phyloP scores from a whole-genome alignment of 176 grass and related monocot genomes.

The Oryza punctata region DNA sequence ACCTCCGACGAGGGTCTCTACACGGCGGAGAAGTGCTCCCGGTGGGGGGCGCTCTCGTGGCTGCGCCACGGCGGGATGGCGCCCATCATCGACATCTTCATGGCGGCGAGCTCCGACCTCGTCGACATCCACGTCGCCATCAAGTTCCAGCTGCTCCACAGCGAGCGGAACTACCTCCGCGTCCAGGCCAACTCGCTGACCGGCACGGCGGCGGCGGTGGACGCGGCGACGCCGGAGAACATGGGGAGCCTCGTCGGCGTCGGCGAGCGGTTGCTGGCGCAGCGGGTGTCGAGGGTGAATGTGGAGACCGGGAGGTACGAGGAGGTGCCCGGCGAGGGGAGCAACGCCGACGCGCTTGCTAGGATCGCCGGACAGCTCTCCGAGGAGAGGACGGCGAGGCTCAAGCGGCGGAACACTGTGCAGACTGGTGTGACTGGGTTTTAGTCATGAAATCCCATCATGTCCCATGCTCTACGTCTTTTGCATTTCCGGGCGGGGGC shows the following conservation, averaged over 20 bases:
- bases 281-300: slow-evolving; percentile 34
- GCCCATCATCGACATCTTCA: slow-evolving; percentile 47
- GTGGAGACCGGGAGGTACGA: slow-evolving; percentile 32
- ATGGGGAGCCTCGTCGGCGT: slow-evolving; percentile 15
- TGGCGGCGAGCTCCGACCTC: slow-evolving; percentile 39
- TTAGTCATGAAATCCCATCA: no score
- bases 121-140: slow-evolving; percentile 43
- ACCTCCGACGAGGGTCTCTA: slow-evolving; percentile 6
- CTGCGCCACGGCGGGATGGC: slow-evolving; percentile 2
- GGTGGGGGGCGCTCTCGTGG: slow-evolving; percentile 50
- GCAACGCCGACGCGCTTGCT: slow-evolving; percentile 29
- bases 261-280: slow-evolving; percentile 21
- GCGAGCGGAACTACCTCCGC: slow-evolving; percentile 41
- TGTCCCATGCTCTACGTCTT: no score
- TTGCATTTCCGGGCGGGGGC: no score
- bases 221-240: slow-evolving; percentile 37
- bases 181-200: slow-evolving; percentile 13
- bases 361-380: slow-evolving; percentile 37
- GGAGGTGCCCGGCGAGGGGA: not conserved
- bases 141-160: slow-evolving; percentile 36
- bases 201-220: slow-evolving; percentile 8
- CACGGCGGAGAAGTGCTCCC: slow-evolving; percentile 9
- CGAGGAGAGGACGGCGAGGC: slow-evolving; percentile 22
- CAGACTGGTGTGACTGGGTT: no score
- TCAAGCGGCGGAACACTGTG: no score